Base-by-base conservation (phyloP, 1,139 yeast genomes). In the Yamadazyma diospyri region DNA sequence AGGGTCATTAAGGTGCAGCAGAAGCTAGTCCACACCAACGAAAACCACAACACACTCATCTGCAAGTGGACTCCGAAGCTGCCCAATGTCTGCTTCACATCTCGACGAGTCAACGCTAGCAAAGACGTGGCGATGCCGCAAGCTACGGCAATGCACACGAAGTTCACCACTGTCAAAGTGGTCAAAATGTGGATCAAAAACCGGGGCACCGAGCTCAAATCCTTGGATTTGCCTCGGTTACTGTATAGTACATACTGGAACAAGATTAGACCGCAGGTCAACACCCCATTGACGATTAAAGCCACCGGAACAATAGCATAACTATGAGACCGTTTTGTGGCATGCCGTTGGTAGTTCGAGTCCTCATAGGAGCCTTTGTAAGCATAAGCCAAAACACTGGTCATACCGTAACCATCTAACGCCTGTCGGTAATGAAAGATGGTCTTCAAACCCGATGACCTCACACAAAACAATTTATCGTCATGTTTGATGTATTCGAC, bases 361-460 rank as follows among this genome's bases (percentile, higher is more conserved):
- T 52, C 58, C 7, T 43, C 53, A 16, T 44, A 40, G 1, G 44
- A 29, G 6, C 50, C 35, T 35, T 60, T 47, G 38, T 52, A 59
- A 5, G 79, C 77, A 43, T 74, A 74, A 0, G 76, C 71, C 25
- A 76, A 48, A 6, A 76, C 65, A 22, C 69, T 59, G 11, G 58
- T 51, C 25, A 76, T 53, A 5, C 76, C 75, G 16, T 66, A 57
- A 0, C 48, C 36, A 5, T 57, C 51, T 31, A 76, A 48, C 36
- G 70, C 62, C 2, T 48, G 44, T 25, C 73, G 54, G 43, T 76
- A 77, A 48, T 76, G 75, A 45, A 73, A 69, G 1, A 64, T 55
- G 35, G 52, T 55, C 11, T 42, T 29, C 11, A 34, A 31, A 31
- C 39, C 23, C 35, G 47, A 11, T 34, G 37, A 4, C 29, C 28